phyloP scores from a whole-genome alignment of 345 rosid species.

The Zanthoxylum bungeanum region DNA sequence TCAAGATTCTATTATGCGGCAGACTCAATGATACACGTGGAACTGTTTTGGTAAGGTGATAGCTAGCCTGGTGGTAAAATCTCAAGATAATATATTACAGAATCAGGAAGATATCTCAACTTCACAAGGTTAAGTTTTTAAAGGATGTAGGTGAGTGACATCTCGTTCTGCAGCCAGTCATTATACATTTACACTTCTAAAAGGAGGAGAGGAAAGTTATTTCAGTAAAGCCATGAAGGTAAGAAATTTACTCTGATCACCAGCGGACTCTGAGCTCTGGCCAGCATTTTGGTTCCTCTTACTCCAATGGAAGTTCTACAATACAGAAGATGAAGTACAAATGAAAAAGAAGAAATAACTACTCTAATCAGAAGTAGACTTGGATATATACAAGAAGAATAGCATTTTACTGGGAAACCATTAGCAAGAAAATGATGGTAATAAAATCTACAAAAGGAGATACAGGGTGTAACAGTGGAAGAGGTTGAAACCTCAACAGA shows the following conservation, averaged over 20 bases:
- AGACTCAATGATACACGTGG: neutral
- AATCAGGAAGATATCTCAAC: neutral
- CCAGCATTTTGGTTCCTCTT: neutral
- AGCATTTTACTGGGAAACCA: neutral
- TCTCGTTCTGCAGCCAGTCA: neutral
- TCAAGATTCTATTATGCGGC: neutral
- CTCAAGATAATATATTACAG: no score
- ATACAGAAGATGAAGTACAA: neutral
- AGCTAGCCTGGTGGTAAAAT: neutral
- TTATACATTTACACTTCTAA: neutral
- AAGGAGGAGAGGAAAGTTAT: neutral
- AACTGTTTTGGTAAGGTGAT: neutral
- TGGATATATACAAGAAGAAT: neutral
- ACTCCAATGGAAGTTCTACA: neutral
- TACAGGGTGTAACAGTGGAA: no score
- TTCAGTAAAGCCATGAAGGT: neutral
- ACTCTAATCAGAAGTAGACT: neutral
- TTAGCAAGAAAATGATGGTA: neutral
- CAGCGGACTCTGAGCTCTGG: neutral
- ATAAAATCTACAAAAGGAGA: neutral
- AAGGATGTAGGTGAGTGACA: neutral
- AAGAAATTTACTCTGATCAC: conserved; percentile 4
- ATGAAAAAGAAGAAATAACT: neutral
- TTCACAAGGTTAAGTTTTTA: neutral
- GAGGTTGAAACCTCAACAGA: neutral